Percentiles rank a stretch among this genome's conserved stretches.
Conservation (phyloP, 78 protist species). For the Dictyostelium citrinum region DNA sequence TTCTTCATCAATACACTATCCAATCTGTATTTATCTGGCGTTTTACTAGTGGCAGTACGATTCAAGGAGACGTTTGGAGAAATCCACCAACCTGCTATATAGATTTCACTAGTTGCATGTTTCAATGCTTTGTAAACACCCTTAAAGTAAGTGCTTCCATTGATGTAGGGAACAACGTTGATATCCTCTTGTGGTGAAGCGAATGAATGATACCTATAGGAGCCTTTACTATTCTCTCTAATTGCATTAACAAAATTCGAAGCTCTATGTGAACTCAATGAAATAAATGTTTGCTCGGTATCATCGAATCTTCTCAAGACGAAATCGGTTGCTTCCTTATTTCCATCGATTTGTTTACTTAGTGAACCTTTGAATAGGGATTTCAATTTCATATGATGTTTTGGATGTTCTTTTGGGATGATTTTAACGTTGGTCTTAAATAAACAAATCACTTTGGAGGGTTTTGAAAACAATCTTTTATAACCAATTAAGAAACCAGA, state of each 20-base stretch:
- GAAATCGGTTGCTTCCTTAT: constrained; percentile 63
- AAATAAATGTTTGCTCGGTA: constrained; percentile 46
- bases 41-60: background rate
- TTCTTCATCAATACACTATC: constrained; percentile 67
- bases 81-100: constrained; percentile 80
- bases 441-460: constrained; percentile 57
- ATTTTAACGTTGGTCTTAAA: constrained; percentile 60
- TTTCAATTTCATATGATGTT: constrained; percentile 41
- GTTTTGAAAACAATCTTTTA: constrained; percentile 44
- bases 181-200: constrained; percentile 66
- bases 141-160: constrained; percentile 48
- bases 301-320: constrained; percentile 11
- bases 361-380: background rate
- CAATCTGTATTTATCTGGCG: constrained; percentile 26
- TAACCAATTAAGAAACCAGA: constrained; percentile 39
- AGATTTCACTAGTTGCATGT: constrained; percentile 54
- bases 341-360: constrained; percentile 27
- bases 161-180: constrained; percentile 20
- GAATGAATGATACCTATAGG: constrained; percentile 72
- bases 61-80: constrained; percentile 33
- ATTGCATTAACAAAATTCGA: constrained; percentile 53
- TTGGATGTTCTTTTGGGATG: constrained; percentile 48
- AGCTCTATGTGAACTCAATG: constrained; percentile 41
- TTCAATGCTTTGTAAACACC: constrained; percentile 41
- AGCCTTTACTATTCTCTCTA: constrained; percentile 53